phyloP scores from a whole-genome alignment of 306 rosid species.

The Oemleria cerasiformis region DNA sequence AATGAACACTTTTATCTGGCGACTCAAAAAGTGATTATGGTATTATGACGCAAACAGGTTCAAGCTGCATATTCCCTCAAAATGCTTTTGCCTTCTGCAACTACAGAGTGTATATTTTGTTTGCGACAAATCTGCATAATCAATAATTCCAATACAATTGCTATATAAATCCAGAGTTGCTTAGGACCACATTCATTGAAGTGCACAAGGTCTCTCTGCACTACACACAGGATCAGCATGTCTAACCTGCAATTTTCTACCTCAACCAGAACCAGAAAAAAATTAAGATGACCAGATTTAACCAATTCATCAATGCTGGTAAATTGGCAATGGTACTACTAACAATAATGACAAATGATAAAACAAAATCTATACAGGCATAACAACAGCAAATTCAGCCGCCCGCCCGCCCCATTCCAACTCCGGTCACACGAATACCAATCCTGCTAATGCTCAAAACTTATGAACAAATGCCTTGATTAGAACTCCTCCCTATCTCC shows the following conservation, averaged over 20 bases:
- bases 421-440: background rate
- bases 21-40: no score
- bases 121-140: no score
- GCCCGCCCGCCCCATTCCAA: background rate
- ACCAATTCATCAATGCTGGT: background rate
- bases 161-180: no score
- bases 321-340: background rate
- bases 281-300: background rate
- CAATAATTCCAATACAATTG: no score
- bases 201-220: background rate
- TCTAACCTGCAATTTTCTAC: background rate
- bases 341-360: background rate
- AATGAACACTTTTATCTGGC: no score
- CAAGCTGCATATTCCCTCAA: no score
- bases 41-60: no score
- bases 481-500: background rate
- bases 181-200: background rate
- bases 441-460: background rate
- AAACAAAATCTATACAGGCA: slow-evolving; percentile 10
- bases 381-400: background rate
- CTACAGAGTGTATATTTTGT: no score
- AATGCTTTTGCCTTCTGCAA: no score
- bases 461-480: slow-evolving; percentile 1
- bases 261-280: background rate
- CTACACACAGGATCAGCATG: background rate